Percentiles rank a stretch among this genome's conserved stretches.
Conservation (phyloP, 2,329 filamentous ascomycete genomes). For the Myriosclerotinia curreyana region DNA sequence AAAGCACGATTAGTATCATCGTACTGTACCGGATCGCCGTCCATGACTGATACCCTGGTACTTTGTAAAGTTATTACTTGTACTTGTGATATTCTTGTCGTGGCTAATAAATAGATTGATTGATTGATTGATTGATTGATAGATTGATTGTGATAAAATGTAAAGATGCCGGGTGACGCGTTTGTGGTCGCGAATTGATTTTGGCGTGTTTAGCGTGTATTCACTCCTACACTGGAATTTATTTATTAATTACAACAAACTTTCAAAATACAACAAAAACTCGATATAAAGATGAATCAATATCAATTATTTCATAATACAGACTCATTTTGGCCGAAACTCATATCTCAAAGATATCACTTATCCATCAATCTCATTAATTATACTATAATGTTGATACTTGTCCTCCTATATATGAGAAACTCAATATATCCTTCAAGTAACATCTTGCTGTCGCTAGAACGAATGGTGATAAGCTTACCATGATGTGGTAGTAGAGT, state of each 20-base stretch:
- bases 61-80: background rate
- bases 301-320: background rate
- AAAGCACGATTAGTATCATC: constrained; percentile 77
- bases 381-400: background rate
- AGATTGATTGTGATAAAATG: background rate
- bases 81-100: background rate
- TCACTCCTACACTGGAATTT: too few species aligned
- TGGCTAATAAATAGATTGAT: background rate
- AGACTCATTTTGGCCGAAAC: too few species aligned
- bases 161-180: constrained; percentile 12
- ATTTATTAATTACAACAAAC: too few species aligned
- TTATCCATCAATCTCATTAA: too few species aligned
- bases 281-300: too few species aligned
- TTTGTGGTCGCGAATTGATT: constrained; percentile 3
- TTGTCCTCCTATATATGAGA: background rate
- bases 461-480: background rate
- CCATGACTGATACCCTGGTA: background rate
- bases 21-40: constrained; percentile 24
- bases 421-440: background rate
- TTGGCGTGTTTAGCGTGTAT: constrained; percentile 9
- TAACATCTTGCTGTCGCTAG: background rate
- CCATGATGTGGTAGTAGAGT: background rate
- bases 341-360: too few species aligned
- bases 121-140: background rate
- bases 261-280: too few species aligned